Evolutionary conservation across 768 basidiomycete genomes (phyloP).

Genomic region (Agrocybe praecox): DNA sequence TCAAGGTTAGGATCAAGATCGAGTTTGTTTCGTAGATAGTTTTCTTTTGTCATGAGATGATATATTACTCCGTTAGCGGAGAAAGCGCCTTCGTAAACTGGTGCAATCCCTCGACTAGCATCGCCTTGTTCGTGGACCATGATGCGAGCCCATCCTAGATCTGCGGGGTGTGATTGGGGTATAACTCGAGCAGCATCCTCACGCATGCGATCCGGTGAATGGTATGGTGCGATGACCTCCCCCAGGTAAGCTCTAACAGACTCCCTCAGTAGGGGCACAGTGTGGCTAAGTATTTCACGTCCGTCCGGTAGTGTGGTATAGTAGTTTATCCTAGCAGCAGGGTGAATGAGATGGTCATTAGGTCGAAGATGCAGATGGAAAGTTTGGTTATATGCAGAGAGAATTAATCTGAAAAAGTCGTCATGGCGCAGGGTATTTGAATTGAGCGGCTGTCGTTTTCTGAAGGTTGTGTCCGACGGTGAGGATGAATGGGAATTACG

Average conservation of each 20-base stretch:
- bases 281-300: slow-evolving; percentile 47
- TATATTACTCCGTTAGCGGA: slow-evolving; percentile 65
- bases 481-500: slow-evolving; percentile 31
- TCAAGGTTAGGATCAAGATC: slow-evolving; percentile 54
- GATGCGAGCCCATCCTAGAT: slow-evolving; percentile 79
- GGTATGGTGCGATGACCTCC: slow-evolving; percentile 65
- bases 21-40: slow-evolving; percentile 66
- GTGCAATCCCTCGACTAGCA: slow-evolving; percentile 43
- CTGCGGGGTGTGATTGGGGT: slow-evolving; percentile 42
- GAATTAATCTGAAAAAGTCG: slow-evolving; percentile 71
- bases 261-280: slow-evolving; percentile 64
- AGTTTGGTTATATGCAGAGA: slow-evolving; percentile 65
- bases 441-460: slow-evolving; percentile 36
- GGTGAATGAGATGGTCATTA: slow-evolving; percentile 78
- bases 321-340: slow-evolving; percentile 73
- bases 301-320: slow-evolving; percentile 57
- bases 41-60: slow-evolving; percentile 71
- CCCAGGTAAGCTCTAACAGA: slow-evolving; percentile 73
- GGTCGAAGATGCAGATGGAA: slow-evolving; percentile 78
- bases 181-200: slow-evolving; percentile 63
- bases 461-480: slow-evolving; percentile 19
- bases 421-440: slow-evolving; percentile 60
- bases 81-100: slow-evolving; percentile 79
- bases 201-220: slow-evolving; percentile 56
- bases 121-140: slow-evolving; percentile 70